These are phyloP conservation scores for Spencermartinsiella europaea DNA, from an alignment of 805 yeast species.

Conservation along the genomic window DNA sequence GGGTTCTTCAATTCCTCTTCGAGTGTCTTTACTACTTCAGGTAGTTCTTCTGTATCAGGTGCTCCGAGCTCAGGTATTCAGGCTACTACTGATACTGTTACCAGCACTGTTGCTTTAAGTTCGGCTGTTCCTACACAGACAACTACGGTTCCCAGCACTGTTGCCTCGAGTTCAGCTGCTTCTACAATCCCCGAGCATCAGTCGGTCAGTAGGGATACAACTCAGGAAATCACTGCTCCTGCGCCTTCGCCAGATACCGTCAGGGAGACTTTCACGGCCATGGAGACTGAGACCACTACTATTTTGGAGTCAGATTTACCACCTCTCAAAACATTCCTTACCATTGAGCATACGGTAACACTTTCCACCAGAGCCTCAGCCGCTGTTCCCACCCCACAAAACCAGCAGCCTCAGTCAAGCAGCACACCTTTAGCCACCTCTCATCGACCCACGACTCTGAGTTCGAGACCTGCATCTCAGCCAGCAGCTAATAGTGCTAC, in stretches of 20 bases:
- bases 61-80: background rate
- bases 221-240: background rate
- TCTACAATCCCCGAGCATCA: too few relatives aligned
- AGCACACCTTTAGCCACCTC: background rate
- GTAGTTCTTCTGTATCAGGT: constrained; percentile 2
- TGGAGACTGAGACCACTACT: background rate
- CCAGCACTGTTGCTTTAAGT: background rate
- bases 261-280: background rate
- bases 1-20: background rate
- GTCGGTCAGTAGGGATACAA: too few relatives aligned
- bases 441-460: background rate
- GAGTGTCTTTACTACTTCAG: constrained; percentile 1
- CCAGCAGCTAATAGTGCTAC: constrained; percentile 1
- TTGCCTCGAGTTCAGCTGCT: background rate
- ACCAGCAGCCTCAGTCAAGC: background rate
- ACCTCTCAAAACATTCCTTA: background rate
- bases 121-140: background rate
- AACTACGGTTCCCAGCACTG: background rate
- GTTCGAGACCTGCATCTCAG: background rate
- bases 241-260: background rate
- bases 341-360: background rate
- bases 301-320: background rate
- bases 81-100: background rate
- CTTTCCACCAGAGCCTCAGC: background rate
- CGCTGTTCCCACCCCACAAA: background rate